phyloP scores from a whole-genome alignment of 1,284 basidiomycete species.

The Megacollybia platyphylla region DNA sequence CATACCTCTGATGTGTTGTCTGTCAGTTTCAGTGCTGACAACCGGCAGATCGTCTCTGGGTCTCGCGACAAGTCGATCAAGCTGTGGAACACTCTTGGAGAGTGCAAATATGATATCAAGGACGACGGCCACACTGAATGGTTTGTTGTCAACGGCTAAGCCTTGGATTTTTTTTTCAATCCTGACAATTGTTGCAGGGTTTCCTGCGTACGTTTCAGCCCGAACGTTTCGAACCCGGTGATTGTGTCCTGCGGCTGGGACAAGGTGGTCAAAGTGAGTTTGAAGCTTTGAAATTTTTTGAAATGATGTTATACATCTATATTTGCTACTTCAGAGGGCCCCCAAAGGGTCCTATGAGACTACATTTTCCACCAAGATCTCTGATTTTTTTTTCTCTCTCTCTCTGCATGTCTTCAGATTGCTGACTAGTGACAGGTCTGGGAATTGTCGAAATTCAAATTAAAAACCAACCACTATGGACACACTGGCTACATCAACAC shows the following conservation, averaged over 20 bases:
- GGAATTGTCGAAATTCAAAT: constrained; percentile 99
- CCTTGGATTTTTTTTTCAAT: constrained; percentile 6
- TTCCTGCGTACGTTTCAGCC: constrained; percentile 98
- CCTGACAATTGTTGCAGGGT: constrained; percentile 47
- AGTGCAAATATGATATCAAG: constrained; percentile 99
- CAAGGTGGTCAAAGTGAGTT: constrained; percentile 97
- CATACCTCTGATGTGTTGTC: constrained; percentile 97
- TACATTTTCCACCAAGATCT: constrained; percentile 45
- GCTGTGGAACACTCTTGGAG: constrained; percentile 99
- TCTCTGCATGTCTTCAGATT: constrained; percentile 20
- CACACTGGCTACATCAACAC: constrained; percentile 99
- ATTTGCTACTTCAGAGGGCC: constrained; percentile 40
- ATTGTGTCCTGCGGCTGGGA: constrained; percentile 99
- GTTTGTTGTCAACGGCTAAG: constrained; percentile 29
- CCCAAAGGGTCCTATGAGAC: constrained; percentile 28
- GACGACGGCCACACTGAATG: constrained; percentile 97
- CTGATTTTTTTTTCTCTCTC: constrained; percentile 19
- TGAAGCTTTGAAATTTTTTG: constrained; percentile 11
- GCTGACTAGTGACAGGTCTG: constrained; percentile 64
- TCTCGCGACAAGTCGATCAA: constrained; percentile 97
- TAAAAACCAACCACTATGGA: constrained; percentile 99
- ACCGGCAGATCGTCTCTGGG: constrained; percentile 97
- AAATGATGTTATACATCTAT: constrained; percentile 21
- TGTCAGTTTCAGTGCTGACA: constrained; percentile 95
- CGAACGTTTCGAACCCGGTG: constrained; percentile 95